Conservation (phyloP, 805 yeast species). For the Saccharomyces paradoxus region DNA sequence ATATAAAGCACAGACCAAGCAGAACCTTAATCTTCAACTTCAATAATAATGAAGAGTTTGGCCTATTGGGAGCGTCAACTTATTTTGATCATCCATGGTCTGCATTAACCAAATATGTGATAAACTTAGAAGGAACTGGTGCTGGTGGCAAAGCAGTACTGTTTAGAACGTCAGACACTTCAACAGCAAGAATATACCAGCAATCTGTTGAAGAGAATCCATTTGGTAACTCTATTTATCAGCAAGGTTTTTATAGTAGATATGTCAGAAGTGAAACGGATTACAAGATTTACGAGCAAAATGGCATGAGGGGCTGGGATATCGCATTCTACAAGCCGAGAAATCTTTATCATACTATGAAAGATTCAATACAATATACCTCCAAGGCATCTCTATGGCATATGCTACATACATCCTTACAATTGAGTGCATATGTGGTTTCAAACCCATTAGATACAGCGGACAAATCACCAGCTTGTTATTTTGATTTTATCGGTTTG, state of each 20-base stretch:
- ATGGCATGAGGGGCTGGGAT: constrained; percentile 78
- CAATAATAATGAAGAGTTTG: constrained; percentile 86
- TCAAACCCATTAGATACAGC: constrained; percentile 30
- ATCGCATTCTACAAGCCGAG: constrained; percentile 85
- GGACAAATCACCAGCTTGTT: constrained; percentile 42
- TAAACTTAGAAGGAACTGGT: constrained; percentile 89
- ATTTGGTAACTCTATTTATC: constrained; percentile 71
- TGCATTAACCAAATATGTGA: constrained; percentile 48
- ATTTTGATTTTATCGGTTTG: constrained; percentile 55
- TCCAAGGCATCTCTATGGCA: constrained; percentile 70
- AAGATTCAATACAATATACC: constrained; percentile 60
- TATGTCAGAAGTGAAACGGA: constrained; percentile 78
- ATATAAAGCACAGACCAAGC: constrained; percentile 43
- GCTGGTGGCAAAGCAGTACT: constrained; percentile 79
- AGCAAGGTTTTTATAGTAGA: constrained; percentile 73
- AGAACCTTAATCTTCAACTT: constrained; percentile 76
- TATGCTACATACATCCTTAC: constrained; percentile 69
- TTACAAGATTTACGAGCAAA: constrained; percentile 57
- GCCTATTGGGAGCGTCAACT: constrained; percentile 70
- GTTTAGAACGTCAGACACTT: constrained; percentile 76
- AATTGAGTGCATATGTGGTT: constrained; percentile 43
- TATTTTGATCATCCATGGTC: constrained; percentile 72
- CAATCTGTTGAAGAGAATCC: constrained; percentile 50
- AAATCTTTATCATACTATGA: constrained; percentile 69
- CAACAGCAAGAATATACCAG: constrained; percentile 52